phyloP scores from a whole-genome alignment of 192 early-diverging fungal species.

The Obelidium mucronatum region DNA sequence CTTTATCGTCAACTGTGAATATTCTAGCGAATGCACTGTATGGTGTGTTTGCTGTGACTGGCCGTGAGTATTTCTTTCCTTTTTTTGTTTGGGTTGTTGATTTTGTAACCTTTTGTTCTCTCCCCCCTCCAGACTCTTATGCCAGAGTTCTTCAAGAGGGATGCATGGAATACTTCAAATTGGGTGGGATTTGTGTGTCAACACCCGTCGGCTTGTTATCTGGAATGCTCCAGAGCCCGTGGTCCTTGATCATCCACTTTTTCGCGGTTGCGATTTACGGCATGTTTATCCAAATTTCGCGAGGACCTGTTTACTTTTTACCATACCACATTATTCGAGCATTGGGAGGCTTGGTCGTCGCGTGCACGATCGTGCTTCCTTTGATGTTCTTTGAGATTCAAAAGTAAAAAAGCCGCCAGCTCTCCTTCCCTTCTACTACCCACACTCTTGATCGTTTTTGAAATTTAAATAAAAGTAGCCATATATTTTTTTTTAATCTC shows the following conservation, averaged over 20 bases:
- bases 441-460: too few species aligned
- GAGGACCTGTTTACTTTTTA: constrained; percentile 37
- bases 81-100: constrained; percentile 14
- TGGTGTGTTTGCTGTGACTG: constrained; percentile 83
- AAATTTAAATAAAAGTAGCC: too few species aligned
- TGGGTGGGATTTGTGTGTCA: constrained; percentile 81
- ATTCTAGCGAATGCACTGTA: constrained; percentile 94
- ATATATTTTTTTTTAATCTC: too few species aligned
- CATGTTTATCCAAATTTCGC: constrained; percentile 33
- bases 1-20: constrained; percentile 80
- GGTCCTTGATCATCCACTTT: constrained; percentile 87
- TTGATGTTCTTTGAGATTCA: constrained; percentile 40
- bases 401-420: too few species aligned
- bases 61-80: constrained; percentile 65
- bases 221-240: constrained; percentile 76
- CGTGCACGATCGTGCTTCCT: constrained; percentile 51
- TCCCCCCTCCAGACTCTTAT: constrained; percentile 65
- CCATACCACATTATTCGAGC: constrained; percentile 34
- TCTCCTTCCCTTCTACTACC: too few species aligned
- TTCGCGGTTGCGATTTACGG: constrained; percentile 83
- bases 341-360: constrained; percentile 47
- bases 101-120: too few species aligned
- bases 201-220: constrained; percentile 88
- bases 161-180: constrained; percentile 87
- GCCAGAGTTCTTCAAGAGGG: constrained; percentile 79